phyloP scores from a whole-genome alignment of 768 basidiomycete genomes.

The Amanita muscaria region DNA sequence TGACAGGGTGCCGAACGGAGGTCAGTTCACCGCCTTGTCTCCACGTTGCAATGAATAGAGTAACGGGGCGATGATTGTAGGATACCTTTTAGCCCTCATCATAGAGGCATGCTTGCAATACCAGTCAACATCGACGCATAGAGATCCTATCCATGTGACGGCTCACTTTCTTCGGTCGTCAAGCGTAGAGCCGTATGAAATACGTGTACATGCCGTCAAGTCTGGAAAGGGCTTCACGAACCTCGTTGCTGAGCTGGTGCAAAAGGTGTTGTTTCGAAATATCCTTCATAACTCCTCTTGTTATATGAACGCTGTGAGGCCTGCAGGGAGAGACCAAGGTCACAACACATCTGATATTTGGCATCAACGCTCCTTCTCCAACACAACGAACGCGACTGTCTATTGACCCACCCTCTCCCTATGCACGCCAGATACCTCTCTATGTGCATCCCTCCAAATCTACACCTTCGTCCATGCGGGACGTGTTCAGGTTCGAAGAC shows the following conservation, averaged over 20 bases:
- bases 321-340: conserved; percentile 37
- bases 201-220: conserved; percentile 40
- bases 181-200: conserved; percentile 30
- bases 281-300: background rate
- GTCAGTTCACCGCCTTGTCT: conserved; percentile 19
- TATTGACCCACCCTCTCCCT: conserved; percentile 43
- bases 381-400: conserved; percentile 20
- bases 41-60: too few relatives aligned
- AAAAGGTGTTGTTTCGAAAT: conserved; percentile 31
- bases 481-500: conserved; percentile 27
- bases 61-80: conserved; percentile 21
- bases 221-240: conserved; percentile 47
- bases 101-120: conserved; percentile 45
- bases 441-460: conserved; percentile 42
- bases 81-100: conserved; percentile 48
- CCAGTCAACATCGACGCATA: conserved; percentile 39
- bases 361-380: conserved; percentile 29
- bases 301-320: too few relatives aligned
- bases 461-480: conserved; percentile 14
- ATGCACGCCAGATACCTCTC: conserved; percentile 52
- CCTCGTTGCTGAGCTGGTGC: conserved; percentile 49
- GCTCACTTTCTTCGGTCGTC: conserved; percentile 49
- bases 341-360: conserved; percentile 49
- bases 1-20: conserved; percentile 45
- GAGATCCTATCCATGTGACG: conserved; percentile 51